Evolutionary conservation across 1,284 basidiomycete species (phyloP), one percentile per base, ranked within the genome.

Genomic region (Cutaneotrichosporon arboriforme): DNA sequence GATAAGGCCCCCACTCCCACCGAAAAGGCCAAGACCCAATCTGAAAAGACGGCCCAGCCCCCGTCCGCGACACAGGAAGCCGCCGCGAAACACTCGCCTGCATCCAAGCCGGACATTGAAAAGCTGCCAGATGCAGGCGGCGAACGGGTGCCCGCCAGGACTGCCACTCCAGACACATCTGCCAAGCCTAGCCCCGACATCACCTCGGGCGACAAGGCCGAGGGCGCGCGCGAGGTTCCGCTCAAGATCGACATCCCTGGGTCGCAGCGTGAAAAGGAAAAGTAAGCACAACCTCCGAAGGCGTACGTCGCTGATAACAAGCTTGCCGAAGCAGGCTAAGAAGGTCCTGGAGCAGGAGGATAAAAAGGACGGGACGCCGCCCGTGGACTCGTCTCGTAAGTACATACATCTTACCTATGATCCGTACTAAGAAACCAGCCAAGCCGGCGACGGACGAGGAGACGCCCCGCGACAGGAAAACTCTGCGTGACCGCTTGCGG

Each of bases 241-340:
- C 80, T 92, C 59, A 86, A 84, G 33, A 90, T 92, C 69, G 80
- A 86, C 59, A 91, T 92, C 57, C 89, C 89, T 14, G 84, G 84
- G 61, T 74, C 74, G 65, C 76, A 77, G 46, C 83, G 84, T 65
- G 69, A 68, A 40, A 71, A 66, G 60, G 69, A 69, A 37, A 67
- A 68, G 69, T 54, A 23, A 31, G 41, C 18, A n/a, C 2, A n/a
- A 35, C 5, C 8, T 8, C 20, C 21, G 8, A 18, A 17, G n/a
- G n/a, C n/a, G n/a, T n/a, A n/a, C n/a, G n/a, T n/a, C 21, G 48
- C 48, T 42, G 40, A 42, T 20, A 4, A 17, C n/a, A 18, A 55
- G 54, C 45, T 39, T 55, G 12, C 54, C 54, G 33, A 55, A 55
- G 43, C 43, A 39, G n/a, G 20, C 21, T 5, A 36, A 35, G 33